These are phyloP conservation scores for Calonectria pauciramosa DNA, from an alignment of 2,329 filamentous ascomycete genomes.

Conservation along the genomic window DNA sequence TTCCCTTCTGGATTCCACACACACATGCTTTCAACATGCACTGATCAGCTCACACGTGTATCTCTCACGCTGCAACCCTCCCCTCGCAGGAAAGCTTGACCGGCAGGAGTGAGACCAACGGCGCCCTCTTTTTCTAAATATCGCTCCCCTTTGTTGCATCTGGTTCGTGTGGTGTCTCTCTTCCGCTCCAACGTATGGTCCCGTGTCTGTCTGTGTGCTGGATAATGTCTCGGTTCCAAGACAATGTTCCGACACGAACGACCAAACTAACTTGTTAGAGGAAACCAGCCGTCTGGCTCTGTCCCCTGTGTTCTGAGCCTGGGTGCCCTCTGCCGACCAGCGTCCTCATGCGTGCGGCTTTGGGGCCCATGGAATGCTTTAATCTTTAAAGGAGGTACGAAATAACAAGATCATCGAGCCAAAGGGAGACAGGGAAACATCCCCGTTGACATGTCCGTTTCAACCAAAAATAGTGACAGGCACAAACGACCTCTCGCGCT, in stretches of 20 bases:
- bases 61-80: background rate
- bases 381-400: background rate
- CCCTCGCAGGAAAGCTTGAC: background rate
- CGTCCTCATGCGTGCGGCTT: background rate
- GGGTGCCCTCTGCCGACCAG: background rate
- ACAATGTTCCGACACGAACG: constrained; percentile 10
- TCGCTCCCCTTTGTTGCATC: background rate
- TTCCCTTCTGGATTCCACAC: background rate
- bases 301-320: background rate
- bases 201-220: constrained; percentile 14
- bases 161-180: constrained; percentile 15
- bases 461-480: background rate
- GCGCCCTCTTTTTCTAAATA: background rate
- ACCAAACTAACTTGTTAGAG: background rate
- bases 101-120: background rate
- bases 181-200: background rate
- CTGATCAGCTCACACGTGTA: constrained; percentile 14
- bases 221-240: constrained; percentile 17
- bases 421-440: background rate
- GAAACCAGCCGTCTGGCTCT: background rate
- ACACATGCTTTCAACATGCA: constrained; percentile 4
- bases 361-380: background rate
- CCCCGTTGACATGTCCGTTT: constrained; percentile 6
- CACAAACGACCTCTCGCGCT: background rate
- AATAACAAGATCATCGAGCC: background rate